These are phyloP conservation scores for Tetrahymena elliotti DNA, from an alignment of 73 alveolate species.

Conservation along the genomic window DNA sequence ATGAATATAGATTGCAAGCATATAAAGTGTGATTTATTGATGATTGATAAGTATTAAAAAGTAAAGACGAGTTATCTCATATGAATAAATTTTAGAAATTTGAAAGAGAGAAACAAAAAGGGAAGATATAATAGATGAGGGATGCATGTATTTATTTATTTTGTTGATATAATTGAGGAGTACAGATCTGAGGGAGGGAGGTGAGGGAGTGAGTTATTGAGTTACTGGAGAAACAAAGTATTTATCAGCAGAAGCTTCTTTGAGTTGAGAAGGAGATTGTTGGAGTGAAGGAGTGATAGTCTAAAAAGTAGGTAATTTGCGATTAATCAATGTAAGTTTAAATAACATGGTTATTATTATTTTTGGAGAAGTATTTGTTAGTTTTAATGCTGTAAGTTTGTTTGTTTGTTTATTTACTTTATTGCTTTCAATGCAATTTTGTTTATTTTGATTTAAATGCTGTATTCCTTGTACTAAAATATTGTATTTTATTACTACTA, in stretches of 20 bases:
- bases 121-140: background rate
- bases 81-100: background rate
- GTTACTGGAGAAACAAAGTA: background rate
- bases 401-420: too few relatives aligned
- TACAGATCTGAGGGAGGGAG: background rate
- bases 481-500: too few relatives aligned
- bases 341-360: too few relatives aligned
- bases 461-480: background rate
- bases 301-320: background rate
- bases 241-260: background rate
- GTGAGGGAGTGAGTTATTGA: background rate
- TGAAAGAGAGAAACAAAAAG: background rate
- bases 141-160: background rate
- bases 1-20: background rate
- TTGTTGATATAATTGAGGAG: background rate
- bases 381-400: too few relatives aligned
- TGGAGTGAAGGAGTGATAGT: background rate
- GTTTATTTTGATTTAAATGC: background rate
- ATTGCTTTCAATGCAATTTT: too few relatives aligned
- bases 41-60: background rate
- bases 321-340: background rate
- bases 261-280: background rate
- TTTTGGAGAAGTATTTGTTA: too few relatives aligned
- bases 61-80: background rate
- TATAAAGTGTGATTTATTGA: background rate